These are phyloP conservation scores for Cunninghamia lanceolata DNA, from an alignment of 75 land plant species.

Conservation along the genomic window DNA sequence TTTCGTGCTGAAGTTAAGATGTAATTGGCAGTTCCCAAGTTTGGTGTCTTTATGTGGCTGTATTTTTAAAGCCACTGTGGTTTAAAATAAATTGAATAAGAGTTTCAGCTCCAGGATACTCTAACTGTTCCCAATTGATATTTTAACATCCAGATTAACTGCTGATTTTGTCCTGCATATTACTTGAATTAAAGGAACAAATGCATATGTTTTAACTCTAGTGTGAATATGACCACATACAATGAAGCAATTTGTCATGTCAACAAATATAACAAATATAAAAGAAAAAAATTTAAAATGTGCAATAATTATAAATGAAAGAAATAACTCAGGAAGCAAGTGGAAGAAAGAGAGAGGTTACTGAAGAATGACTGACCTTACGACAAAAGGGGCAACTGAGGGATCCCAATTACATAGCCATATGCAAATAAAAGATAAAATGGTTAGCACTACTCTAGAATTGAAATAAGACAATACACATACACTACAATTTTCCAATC, in stretches of 20 bases:
- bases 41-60: not conserved
- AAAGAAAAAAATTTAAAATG: not conserved
- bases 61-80: not conserved
- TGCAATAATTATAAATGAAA: not conserved
- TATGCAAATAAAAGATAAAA: conserved; percentile 4
- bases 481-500: not conserved
- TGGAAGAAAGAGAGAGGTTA: conserved; percentile 4
- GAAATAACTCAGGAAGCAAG: not conserved
- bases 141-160: not conserved
- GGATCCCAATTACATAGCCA: conserved; percentile 10
- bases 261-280: not conserved
- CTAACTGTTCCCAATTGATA: not conserved
- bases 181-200: not conserved
- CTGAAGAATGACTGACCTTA: conserved; percentile 57
- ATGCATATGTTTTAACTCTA: not conserved
- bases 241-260: not conserved
- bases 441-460: not conserved
- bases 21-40: not conserved
- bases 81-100: not conserved
- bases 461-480: not conserved
- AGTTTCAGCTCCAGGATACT: not conserved
- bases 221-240: not conserved
- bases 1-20: not conserved
- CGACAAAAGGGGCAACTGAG: conserved; percentile 97
- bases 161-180: not conserved